phyloP scores from a whole-genome alignment of 306 rosid species.

The Lathyrus sativus region DNA sequence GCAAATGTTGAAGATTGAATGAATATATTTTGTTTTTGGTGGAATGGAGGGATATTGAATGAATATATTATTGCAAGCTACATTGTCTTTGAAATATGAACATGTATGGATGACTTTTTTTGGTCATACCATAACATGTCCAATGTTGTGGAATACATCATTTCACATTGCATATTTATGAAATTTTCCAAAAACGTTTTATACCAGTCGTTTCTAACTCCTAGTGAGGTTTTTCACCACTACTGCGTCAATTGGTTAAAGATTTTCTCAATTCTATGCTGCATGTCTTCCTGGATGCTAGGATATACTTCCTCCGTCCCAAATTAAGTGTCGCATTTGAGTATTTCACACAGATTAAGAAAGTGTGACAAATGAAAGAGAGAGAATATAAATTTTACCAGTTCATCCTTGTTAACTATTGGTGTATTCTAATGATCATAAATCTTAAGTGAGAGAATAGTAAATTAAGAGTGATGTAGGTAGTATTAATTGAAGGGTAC shows the following conservation, averaged over 20 bases:
- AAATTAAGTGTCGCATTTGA: no score
- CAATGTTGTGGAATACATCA: conserved; percentile 10
- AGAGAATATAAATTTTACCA: no score
- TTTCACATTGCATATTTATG: conserved; percentile 18
- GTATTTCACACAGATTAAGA: no score
- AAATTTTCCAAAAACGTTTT: conserved; percentile 1
- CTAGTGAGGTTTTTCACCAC: conserved; percentile 19
- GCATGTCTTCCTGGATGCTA: conserved; percentile 29
- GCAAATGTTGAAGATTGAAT: conserved; percentile 16
- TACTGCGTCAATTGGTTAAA: conserved; percentile 20
- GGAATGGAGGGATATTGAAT: no score
- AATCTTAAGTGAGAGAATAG: no score
- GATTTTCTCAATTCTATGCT: conserved; percentile 27
- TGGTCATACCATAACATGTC: conserved; percentile 12
- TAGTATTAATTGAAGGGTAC: no score
- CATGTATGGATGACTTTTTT: not conserved
- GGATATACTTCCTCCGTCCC: no score
- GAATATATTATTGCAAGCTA: conserved; percentile 12
- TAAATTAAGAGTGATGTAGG: no score
- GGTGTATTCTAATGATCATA: no score
- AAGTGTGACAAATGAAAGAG: no score
- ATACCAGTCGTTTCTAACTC: conserved; percentile 8
- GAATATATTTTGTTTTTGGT: no score
- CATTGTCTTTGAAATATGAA: conserved; percentile 7
- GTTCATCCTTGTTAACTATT: no score